phyloP scores from a whole-genome alignment of 345 rosid genomes.

The Turnera subulata region DNA sequence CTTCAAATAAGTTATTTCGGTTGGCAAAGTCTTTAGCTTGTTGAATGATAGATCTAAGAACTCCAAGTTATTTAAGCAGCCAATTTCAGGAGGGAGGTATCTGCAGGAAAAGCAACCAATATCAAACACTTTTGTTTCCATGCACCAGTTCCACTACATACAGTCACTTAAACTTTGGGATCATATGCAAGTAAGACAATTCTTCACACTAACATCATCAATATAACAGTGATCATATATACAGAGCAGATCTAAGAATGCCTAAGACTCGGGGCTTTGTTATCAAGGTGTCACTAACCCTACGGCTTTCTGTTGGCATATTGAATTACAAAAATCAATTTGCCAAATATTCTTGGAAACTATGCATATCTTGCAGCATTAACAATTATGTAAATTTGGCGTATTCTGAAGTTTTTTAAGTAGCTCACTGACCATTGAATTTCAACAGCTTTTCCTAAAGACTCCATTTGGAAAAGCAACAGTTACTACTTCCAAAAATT shows the following conservation, averaged over 20 bases:
- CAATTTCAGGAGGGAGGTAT: constrained; percentile 92
- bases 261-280: too few relatives aligned
- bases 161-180: neutral
- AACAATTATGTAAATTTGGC: too few relatives aligned
- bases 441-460: too few relatives aligned
- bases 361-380: too few relatives aligned
- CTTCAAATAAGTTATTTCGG: constrained; percentile 62
- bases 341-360: too few relatives aligned
- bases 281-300: too few relatives aligned
- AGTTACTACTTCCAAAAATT: too few relatives aligned
- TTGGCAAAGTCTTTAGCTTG: constrained; percentile 77
- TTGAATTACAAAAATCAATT: too few relatives aligned
- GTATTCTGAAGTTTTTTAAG: too few relatives aligned
- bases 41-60: constrained; percentile 89
- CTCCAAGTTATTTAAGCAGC: constrained; percentile 74
- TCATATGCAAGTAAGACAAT: neutral
- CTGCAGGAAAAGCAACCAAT: constrained; percentile 38
- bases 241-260: neutral
- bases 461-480: too few relatives aligned
- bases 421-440: too few relatives aligned
- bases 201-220: neutral
- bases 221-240: neutral
- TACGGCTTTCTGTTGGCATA: too few relatives aligned
- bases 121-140: neutral
- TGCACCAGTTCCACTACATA: neutral